Percentiles rank a stretch among this genome's conserved stretches.
Evolutionary conservation across 805 yeast species (phyloP).

Genomic region (Saccharomycodes ludwigii): DNA sequence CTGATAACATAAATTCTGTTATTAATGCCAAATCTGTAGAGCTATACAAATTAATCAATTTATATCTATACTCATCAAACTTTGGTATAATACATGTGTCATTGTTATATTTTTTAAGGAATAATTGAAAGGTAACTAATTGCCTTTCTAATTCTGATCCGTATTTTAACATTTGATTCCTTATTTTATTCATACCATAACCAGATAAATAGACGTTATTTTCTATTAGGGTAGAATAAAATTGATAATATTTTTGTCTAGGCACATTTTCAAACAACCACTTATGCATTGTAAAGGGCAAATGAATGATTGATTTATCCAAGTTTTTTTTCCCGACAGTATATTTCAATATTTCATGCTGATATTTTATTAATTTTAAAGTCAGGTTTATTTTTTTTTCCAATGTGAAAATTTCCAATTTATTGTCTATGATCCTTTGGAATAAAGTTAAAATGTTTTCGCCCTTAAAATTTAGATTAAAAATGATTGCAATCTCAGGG

Average conservation of each 20-base stretch:
- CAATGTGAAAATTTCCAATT: slow-evolving; percentile 1
- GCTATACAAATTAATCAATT: too few relatives aligned
- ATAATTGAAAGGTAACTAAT: slow-evolving; percentile 17
- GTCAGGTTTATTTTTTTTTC: slow-evolving; percentile 11
- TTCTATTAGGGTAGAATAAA: slow-evolving; percentile 16
- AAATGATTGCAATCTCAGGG: background rate
- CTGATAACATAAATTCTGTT: too few relatives aligned
- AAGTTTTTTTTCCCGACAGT: slow-evolving; percentile 2
- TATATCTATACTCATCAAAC: too few relatives aligned
- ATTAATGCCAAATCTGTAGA: too few relatives aligned
- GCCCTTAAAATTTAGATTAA: background rate
- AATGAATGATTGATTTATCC: slow-evolving; percentile 10
- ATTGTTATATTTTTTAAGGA: too few relatives aligned
- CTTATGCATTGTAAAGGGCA: slow-evolving; percentile 15
- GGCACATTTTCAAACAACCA: slow-evolving; percentile 17
- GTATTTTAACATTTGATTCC: slow-evolving; percentile 11
- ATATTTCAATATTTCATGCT: slow-evolving; percentile 12
- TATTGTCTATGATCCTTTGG: background rate
- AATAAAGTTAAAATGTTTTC: background rate
- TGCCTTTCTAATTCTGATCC: slow-evolving; percentile 19
- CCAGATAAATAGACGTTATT: slow-evolving; percentile 14
- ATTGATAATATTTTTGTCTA: slow-evolving; percentile 11
- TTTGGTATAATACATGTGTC: too few relatives aligned
- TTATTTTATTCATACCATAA: slow-evolving; percentile 8
- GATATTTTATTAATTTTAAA: slow-evolving; percentile 11